Conservation (phyloP, 352 stramenopile species). For the Globisporangium irregulare region DNA sequence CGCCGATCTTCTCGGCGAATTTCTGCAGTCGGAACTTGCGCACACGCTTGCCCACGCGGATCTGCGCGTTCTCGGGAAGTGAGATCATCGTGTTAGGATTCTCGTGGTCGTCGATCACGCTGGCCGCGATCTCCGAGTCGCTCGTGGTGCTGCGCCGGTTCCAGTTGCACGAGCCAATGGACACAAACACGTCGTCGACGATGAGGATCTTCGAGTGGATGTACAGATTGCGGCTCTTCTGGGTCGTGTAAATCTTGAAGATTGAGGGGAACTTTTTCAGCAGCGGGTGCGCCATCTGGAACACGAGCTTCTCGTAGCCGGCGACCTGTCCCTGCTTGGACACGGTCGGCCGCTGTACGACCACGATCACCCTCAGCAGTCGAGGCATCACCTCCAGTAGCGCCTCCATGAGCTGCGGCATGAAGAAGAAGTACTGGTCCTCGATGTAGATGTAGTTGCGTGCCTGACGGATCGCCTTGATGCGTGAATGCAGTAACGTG, state of each 20-base stretch:
- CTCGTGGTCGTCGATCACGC: slow-evolving; percentile 35
- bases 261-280: slow-evolving; percentile 48
- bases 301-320: slow-evolving; percentile 66
- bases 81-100: not conserved
- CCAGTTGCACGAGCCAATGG: slow-evolving; percentile 89
- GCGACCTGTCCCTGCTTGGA: slow-evolving; percentile 32
- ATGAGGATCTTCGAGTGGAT: slow-evolving; percentile 80
- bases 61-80: slow-evolving; percentile 19
- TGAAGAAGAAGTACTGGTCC: slow-evolving; percentile 70
- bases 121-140: slow-evolving; percentile 61
- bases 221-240: slow-evolving; percentile 50
- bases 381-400: slow-evolving; percentile 40
- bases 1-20: slow-evolving; percentile 45
- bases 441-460: slow-evolving; percentile 69
- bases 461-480: slow-evolving; percentile 56
- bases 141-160: slow-evolving; percentile 85
- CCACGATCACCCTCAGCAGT: slow-evolving; percentile 48
- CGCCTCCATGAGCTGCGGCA: slow-evolving; percentile 52
- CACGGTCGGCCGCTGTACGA: slow-evolving; percentile 36
- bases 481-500: slow-evolving; percentile 42
- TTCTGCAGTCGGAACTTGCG: slow-evolving; percentile 51
- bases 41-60: slow-evolving; percentile 40
- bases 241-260: slow-evolving; percentile 58
- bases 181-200: slow-evolving; percentile 82
- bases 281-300: slow-evolving; percentile 56